Conservation (phyloP, 345 rosid genomes). For the Ceriops tagal region DNA sequence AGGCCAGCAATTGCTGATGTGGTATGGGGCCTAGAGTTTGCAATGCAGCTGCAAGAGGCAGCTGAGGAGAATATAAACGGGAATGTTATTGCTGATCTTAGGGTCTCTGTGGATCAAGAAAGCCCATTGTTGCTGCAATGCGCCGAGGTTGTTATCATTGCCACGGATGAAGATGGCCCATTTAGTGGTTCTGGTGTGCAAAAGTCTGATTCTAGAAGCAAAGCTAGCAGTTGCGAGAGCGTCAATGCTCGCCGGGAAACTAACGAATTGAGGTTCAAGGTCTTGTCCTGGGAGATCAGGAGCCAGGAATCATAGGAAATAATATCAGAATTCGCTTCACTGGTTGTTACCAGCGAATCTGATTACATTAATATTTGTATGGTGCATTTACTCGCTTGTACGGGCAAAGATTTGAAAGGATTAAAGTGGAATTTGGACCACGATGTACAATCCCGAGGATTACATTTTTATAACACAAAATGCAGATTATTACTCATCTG, state of each 20-base stretch:
- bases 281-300: constrained; percentile 33
- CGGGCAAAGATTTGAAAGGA: no score
- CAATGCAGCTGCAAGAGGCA: constrained; percentile 23
- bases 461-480: no score
- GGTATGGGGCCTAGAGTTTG: constrained; percentile 25
- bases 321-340: no score
- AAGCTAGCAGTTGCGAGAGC: constrained; percentile 14
- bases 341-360: no score
- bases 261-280: constrained; percentile 3
- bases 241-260: constrained; percentile 2
- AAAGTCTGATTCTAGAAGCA: constrained; percentile 6
- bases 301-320: constrained; percentile 1
- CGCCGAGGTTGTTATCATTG: background rate
- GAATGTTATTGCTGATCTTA: background rate
- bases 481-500: no score
- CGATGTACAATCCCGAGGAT: no score
- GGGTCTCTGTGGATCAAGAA: background rate
- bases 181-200: constrained; percentile 19
- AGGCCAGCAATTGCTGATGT: constrained; percentile 27
- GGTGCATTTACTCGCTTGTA: no score
- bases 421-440: no score
- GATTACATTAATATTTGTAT: no score
- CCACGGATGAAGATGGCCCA: constrained; percentile 16
- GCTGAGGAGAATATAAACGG: constrained; percentile 8
- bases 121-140: background rate